Percentiles rank a stretch among this genome's conserved stretches.
These are phyloP conservation scores for Fraxinus excelsior DNA, from an alignment of 257 asterid species.

Conservation along the genomic window DNA sequence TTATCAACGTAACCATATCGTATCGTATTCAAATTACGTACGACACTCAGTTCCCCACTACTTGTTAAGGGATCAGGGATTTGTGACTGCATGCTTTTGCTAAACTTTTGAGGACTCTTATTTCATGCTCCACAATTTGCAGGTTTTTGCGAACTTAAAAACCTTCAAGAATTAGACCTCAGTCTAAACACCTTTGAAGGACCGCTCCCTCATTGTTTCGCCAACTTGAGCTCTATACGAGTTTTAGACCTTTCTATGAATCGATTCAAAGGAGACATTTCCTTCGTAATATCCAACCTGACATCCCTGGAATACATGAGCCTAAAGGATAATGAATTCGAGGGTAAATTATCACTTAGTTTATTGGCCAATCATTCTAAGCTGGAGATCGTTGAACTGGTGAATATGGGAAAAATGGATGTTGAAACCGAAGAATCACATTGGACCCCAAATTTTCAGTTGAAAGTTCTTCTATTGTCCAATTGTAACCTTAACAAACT, in stretches of 20 bases:
- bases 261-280: slow-evolving; percentile 16
- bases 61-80: background rate
- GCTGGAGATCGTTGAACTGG: background rate
- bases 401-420: background rate
- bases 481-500: slow-evolving; percentile 8
- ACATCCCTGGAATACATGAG: slow-evolving; percentile 3
- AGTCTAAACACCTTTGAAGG: background rate
- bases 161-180: slow-evolving; percentile 16
- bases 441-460: slow-evolving; percentile 14
- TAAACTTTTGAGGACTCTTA: background rate
- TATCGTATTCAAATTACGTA: no score
- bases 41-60: no score
- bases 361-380: slow-evolving; percentile 12
- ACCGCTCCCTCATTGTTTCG: slow-evolving; percentile 3
- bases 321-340: slow-evolving; percentile 12
- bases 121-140: background rate
- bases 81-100: background rate
- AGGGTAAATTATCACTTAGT: slow-evolving; percentile 6
- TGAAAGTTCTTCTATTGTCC: slow-evolving; percentile 7
- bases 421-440: background rate
- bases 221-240: slow-evolving; percentile 18
- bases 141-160: slow-evolving; percentile 16
- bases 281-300: slow-evolving; percentile 3
- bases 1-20: no score
- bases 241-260: background rate